phyloP scores from a whole-genome alignment of 257 asterid species.

The Plantago major region DNA sequence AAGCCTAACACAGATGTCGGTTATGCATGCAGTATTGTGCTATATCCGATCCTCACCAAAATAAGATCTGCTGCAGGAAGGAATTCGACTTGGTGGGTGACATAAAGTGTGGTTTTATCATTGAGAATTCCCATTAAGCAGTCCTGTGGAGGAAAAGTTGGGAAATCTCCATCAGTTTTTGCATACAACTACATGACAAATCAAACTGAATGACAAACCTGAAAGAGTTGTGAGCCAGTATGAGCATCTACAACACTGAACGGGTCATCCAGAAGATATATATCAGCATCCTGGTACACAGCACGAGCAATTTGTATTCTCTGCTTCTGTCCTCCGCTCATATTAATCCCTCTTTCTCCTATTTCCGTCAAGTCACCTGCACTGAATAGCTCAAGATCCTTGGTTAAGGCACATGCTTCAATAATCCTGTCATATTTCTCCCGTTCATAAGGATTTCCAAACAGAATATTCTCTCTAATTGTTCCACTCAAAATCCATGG shows the following conservation, averaged over 20 bases:
- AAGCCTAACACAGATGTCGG: not conserved
- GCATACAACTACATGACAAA: not conserved
- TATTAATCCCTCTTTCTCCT: conserved; percentile 28
- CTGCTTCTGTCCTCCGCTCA: conserved; percentile 34
- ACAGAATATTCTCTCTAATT: conserved; percentile 73
- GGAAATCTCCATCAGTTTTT: not conserved
- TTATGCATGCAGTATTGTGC: not conserved
- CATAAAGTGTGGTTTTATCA: conserved; percentile 80
- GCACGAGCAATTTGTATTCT: conserved; percentile 30
- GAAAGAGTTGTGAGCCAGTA: conserved; percentile 27
- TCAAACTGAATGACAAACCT: conserved; percentile 34
- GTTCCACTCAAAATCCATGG: conserved; percentile 86
- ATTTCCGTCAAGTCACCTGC: conserved; percentile 87
- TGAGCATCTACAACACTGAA: conserved; percentile 33
- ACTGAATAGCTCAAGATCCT: conserved; percentile 77
- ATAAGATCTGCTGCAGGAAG: conserved; percentile 94
- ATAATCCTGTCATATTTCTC: conserved; percentile 60
- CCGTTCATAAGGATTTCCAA: conserved; percentile 57
- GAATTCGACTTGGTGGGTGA: conserved; percentile 90
- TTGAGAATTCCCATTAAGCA: conserved; percentile 87
- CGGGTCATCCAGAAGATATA: conserved; percentile 29
- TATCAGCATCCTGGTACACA: conserved; percentile 28
- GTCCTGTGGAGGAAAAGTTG: conserved; percentile 39
- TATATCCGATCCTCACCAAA: conserved; percentile 36
- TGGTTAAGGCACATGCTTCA: conserved; percentile 73